phyloP scores from a whole-genome alignment of 106 monocot genomes.

The Agapanthus africanus region DNA sequence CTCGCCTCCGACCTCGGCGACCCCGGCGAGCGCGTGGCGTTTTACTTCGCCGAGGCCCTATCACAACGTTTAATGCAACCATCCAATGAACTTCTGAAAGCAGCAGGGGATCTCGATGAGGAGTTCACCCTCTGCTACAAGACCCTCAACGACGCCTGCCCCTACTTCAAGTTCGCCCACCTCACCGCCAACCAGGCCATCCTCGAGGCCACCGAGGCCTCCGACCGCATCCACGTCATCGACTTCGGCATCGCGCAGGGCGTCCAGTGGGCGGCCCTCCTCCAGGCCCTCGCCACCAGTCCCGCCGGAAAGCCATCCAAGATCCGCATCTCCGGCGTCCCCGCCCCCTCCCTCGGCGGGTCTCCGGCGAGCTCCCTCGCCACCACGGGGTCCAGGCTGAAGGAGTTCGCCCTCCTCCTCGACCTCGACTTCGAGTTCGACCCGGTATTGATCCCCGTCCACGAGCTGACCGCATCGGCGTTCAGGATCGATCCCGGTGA shows the following conservation, averaged over 20 bases:
- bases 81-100: background rate
- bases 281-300: conserved; percentile 84
- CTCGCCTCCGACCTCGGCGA: conserved; percentile 56
- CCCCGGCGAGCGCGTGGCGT: conserved; percentile 71
- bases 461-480: conserved; percentile 28
- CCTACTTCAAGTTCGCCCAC: conserved; percentile 90
- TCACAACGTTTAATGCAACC: conserved; percentile 27
- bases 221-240: conserved; percentile 70
- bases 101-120: no score
- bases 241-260: conserved; percentile 90
- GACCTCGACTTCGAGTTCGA: conserved; percentile 81
- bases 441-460: conserved; percentile 55
- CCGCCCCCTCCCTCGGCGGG: conserved; percentile 39
- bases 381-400: conserved; percentile 65
- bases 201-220: conserved; percentile 70
- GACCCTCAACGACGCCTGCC: conserved; percentile 81
- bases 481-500: conserved; percentile 61
- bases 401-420: conserved; percentile 60
- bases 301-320: conserved; percentile 59
- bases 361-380: conserved; percentile 37
- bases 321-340: conserved; percentile 78
- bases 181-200: conserved; percentile 97
- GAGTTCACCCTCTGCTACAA: conserved; percentile 80
- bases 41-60: conserved; percentile 83
- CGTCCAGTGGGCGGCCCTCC: conserved; percentile 90